phyloP scores from a whole-genome alignment of 352 stramenopile species.

The Phytophthora tentaculata region DNA sequence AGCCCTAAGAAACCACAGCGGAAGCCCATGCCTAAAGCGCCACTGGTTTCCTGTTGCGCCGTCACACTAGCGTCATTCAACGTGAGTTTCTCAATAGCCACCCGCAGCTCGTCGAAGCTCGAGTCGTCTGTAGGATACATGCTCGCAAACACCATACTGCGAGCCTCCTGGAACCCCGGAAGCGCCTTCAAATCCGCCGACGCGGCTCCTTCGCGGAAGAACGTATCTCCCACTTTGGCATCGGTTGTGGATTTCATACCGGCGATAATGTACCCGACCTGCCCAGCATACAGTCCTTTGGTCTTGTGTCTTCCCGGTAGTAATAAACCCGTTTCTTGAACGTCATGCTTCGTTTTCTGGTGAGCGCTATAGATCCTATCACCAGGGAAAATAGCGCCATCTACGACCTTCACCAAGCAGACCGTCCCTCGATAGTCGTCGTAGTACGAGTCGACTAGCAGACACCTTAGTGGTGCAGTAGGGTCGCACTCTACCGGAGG shows the following conservation, averaged over 20 bases:
- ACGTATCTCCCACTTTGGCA: constrained; percentile 93
- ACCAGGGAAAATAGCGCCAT: constrained; percentile 89
- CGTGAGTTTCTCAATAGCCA: constrained; percentile 95
- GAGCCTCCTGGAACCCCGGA: constrained; percentile 82
- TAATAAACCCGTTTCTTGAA: constrained; percentile 97
- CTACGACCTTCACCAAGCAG: constrained; percentile 95
- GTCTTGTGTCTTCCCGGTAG: constrained; percentile 87
- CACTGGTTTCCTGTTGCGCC: constrained; percentile 96
- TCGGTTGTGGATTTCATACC: constrained; percentile 98
- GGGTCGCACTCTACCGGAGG: constrained; percentile 63
- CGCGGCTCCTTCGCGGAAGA: constrained; percentile 69
- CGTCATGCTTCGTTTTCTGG: constrained; percentile 90
- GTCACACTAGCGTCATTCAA: constrained; percentile 98
- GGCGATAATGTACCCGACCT: constrained; percentile 98
- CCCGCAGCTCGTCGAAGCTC: constrained; percentile 96
- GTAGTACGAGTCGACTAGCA: constrained; percentile 98
- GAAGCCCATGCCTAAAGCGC: constrained; percentile 95
- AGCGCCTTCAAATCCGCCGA: constrained; percentile 60
- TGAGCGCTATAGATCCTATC: constrained; percentile 82
- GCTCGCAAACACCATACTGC: constrained; percentile 98
- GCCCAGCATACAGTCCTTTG: constrained; percentile 82
- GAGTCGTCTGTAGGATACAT: constrained; percentile 98
- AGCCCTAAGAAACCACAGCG: constrained; percentile 97
- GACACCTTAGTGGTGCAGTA: constrained; percentile 82
- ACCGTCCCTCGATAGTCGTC: constrained; percentile 95